Conservation (phyloP, 768 basidiomycete genomes). For the Mycena leptocephala region DNA sequence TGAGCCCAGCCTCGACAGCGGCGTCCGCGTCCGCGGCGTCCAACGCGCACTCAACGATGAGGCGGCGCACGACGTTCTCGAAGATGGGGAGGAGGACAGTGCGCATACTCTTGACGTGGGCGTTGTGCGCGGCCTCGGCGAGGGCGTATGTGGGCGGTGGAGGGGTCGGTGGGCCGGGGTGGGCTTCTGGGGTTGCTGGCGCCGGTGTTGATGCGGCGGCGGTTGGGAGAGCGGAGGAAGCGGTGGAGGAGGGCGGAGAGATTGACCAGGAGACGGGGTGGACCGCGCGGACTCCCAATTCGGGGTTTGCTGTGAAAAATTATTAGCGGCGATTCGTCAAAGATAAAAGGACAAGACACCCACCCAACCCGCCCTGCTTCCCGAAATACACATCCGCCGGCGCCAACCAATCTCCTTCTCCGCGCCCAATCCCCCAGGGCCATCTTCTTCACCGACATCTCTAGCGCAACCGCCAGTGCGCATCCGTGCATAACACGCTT, state of each 20-base stretch:
- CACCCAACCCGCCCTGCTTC: slow-evolving; percentile 49
- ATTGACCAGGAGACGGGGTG: slow-evolving; percentile 79
- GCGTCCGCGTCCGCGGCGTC: too few species aligned
- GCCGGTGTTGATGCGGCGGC: slow-evolving; percentile 14
- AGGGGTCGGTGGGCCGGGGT: slow-evolving; percentile 63
- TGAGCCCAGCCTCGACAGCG: too few species aligned
- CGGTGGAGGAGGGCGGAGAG: slow-evolving; percentile 45
- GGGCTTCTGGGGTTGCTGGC: not conserved
- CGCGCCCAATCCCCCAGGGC: too few species aligned
- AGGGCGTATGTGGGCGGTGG: slow-evolving; percentile 56
- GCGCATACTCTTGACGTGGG: too few species aligned
- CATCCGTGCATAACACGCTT: too few species aligned
- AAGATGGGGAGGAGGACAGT: too few species aligned
- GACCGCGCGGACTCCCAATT: slow-evolving; percentile 43
- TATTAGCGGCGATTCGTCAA: slow-evolving; percentile 44
- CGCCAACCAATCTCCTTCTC: too few species aligned
- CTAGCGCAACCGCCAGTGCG: too few species aligned
- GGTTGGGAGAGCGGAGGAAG: slow-evolving; percentile 21
- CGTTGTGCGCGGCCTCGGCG: slow-evolving; percentile 62
- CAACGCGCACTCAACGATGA: too few species aligned
- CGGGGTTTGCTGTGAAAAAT: slow-evolving; percentile 41
- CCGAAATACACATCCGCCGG: too few species aligned
- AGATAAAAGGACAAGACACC: slow-evolving; percentile 40
- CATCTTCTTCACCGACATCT: too few species aligned
- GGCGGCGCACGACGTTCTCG: too few species aligned